Conservation (phyloP, 345 rosid species). For the Syzygium oleosum region DNA sequence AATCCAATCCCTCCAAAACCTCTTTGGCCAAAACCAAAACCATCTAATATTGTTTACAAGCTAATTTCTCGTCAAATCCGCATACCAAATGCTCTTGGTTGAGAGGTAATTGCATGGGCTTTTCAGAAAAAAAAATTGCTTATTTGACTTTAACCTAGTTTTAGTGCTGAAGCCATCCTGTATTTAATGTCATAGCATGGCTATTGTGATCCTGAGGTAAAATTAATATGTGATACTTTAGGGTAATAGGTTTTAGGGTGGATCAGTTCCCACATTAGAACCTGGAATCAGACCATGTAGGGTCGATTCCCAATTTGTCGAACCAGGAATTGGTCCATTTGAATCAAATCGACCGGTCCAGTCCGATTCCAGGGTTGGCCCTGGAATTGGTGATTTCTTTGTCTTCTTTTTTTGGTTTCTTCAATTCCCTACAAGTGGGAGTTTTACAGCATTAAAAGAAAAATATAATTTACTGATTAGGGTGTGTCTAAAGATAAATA, state of each 20-base stretch:
- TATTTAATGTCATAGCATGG: neutral
- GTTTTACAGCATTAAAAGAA: no score
- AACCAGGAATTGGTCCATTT: no score
- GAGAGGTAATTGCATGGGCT: neutral
- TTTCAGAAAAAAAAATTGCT: neutral
- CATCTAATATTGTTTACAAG: neutral
- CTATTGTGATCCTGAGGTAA: neutral
- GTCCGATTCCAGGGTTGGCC: no score
- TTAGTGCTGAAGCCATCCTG: neutral
- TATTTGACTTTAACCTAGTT: neutral
- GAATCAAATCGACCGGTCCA: neutral
- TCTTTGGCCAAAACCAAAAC: neutral
- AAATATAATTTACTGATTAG: no score
- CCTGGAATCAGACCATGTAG: no score
- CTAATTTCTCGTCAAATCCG: neutral
- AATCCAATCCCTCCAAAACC: neutral
- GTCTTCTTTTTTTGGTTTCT: no score
- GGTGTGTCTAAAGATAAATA: no score
- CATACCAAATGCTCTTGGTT: neutral
- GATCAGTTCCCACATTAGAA: neutral
- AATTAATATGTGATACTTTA: neutral
- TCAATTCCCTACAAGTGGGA: no score
- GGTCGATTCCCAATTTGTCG: no score
- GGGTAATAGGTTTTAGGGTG: neutral
- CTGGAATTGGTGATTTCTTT: no score